Evolutionary conservation across 2,329 filamentous ascomycete genomes (phyloP), one percentile per base, ranked within the genome.

Genomic region (Diaporthe velutina): DNA sequence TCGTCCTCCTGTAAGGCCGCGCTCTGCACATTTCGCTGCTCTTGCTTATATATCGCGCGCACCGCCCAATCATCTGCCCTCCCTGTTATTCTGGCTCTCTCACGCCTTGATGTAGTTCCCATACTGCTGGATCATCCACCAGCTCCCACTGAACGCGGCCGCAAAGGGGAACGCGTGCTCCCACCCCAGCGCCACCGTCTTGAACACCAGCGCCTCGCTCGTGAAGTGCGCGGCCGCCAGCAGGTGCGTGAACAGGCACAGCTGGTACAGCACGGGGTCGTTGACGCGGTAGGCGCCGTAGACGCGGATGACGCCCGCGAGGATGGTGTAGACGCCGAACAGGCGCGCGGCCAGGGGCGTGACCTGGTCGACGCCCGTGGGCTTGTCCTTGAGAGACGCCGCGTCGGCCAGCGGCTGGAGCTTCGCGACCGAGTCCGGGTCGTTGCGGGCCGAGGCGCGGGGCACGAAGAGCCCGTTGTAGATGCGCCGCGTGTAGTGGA

Each of bases 281-380:
- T 91, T 87, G 77, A 98, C 91, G 83, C 97, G 88, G 85, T 97
- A 98, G 45, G 94, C 94, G 6, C 95, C 94, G 81, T 97, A 97
- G 78, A 95, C 86, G 70, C 96, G 91, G 58, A 98, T 89, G 68
- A 98, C 86, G 74, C 92, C 90, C 8, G 93, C 93, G 74, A 98
- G 87, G 74, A 96, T 89, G 0, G 96, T 97, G 93, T 95, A 98
- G 40, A 94, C 97, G 71, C 94, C 95, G 83, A 98, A 98, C 28
- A 95, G 92, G 77, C 95, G 92, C 35, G 92, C 92, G 15, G 92
- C 93, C 40, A 98, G 90, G 7, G 93, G 91, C 8, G 94, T 96
- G 73, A 95, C 90, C 83, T 92, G 90, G 80, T 91, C 90, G 74
- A 84, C 80, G 58, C 84, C 87, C 79, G 86, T 86, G 70, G 81